Conservation (phyloP, 345 rosid genomes). For the Pistacia integerrima region DNA sequence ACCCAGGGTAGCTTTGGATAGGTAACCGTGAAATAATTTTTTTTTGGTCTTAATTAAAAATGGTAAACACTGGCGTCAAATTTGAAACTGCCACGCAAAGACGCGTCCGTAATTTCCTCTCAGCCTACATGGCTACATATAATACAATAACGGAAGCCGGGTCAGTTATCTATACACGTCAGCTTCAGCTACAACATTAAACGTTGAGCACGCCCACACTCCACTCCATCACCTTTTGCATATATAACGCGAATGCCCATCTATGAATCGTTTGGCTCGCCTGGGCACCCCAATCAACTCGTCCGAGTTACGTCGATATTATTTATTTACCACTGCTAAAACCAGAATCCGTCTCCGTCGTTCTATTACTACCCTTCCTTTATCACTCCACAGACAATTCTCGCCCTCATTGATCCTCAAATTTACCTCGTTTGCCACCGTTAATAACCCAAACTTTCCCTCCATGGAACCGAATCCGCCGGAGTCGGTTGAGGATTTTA, state of each 20-base stretch:
- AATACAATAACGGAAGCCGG: no score
- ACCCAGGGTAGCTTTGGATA: no score
- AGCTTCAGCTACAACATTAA: no score
- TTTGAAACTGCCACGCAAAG: no score
- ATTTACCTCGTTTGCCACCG: constrained; percentile 17
- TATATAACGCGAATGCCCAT: not conserved
- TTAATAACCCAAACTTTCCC: constrained; percentile 13
- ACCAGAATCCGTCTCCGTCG: not conserved
- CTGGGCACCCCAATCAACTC: constrained; percentile 23
- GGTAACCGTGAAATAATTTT: no score
- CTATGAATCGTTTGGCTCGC: constrained; percentile 43
- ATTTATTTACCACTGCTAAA: not conserved
- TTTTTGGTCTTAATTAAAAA: no score
- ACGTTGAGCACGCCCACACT: no score
- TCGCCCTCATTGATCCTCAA: constrained; percentile 1
- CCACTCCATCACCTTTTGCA: no score
- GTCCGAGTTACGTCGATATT: constrained; percentile 23
- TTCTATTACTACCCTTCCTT: not conserved
- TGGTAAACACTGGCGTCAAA: no score
- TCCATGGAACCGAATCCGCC: constrained; percentile 47
- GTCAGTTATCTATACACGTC: no score
- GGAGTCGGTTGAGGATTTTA: constrained; percentile 64
- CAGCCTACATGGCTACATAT: no score
- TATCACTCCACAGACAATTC: constrained; percentile 1
- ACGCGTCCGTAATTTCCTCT: no score